A percentile compares a stretch with the other conserved stretches of the same genome.
Evolutionary conservation across 208 protist genomes (phyloP).

Genomic region (Leishmania aethiopica): DNA sequence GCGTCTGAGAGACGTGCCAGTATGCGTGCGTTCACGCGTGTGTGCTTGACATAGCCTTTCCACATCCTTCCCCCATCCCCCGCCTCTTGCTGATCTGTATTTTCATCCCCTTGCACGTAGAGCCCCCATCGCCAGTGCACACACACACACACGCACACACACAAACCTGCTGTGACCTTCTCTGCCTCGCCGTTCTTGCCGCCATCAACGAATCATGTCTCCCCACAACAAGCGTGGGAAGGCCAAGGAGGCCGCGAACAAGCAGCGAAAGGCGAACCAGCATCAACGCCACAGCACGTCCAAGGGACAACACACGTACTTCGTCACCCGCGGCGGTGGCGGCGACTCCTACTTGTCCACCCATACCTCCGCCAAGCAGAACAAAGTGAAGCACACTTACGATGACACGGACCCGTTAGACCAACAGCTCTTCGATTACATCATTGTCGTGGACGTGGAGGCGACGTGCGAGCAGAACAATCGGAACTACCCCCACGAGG

Average conservation of each 20-base stretch:
- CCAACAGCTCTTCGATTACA: constrained; percentile 91
- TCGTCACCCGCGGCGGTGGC: constrained; percentile 5
- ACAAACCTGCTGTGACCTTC: background rate
- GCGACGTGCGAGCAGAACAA: constrained; percentile 84
- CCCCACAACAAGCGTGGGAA: constrained; percentile 83
- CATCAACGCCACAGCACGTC: constrained; percentile 18
- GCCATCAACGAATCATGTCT: constrained; percentile 15
- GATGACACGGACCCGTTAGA: constrained; percentile 71
- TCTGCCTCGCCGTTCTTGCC: background rate
- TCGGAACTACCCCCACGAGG: constrained; percentile 87
- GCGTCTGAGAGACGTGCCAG: background rate
- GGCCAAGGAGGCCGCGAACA: constrained; percentile 54
- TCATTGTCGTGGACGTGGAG: constrained; percentile 93
- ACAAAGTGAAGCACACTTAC: constrained; percentile 44
- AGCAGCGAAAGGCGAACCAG: constrained; percentile 30
- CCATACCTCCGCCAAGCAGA: constrained; percentile 20
- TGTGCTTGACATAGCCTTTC: background rate
- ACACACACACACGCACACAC: background rate
- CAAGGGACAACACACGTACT: background rate
- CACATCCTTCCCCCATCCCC: background rate
- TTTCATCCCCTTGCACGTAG: too few relatives aligned
- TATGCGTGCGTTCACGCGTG: background rate
- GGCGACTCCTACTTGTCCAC: constrained; percentile 43
- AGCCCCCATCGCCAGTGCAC: background rate
- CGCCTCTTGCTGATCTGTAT: background rate